A percentile compares a stretch with the other conserved stretches of the same genome.
Conservation (phyloP, 371 early-diverging fungal genomes). For the Apophysomyces elegans region DNA sequence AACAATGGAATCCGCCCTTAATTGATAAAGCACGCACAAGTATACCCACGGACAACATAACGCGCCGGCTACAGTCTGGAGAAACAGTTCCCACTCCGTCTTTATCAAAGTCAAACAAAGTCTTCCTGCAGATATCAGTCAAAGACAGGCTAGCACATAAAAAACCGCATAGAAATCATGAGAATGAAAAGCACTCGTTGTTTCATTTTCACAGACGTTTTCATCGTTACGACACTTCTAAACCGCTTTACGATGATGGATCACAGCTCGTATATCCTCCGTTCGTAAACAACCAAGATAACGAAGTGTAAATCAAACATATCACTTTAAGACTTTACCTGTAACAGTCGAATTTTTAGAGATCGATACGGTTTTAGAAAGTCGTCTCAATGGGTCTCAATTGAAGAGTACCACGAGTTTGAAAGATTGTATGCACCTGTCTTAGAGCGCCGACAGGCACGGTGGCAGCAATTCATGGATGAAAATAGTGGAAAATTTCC, state of each 20-base stretch:
- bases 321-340: background rate
- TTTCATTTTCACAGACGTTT: conserved; percentile 24
- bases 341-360: conserved; percentile 18
- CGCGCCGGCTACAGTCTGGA: background rate
- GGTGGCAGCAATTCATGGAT: conserved; percentile 59
- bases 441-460: conserved; percentile 51
- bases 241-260: conserved; percentile 1
- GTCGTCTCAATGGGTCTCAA: conserved; percentile 54
- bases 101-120: background rate
- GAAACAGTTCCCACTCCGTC: background rate
- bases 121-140: background rate
- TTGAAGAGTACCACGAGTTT: conserved; percentile 52
- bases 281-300: conserved; percentile 16
- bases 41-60: background rate
- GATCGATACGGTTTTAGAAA: conserved; percentile 68
- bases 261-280: conserved; percentile 19
- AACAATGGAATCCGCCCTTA: background rate
- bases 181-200: conserved; percentile 14
- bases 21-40: background rate
- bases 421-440: conserved; percentile 54
- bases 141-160: background rate
- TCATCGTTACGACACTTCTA: conserved; percentile 13
- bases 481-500: conserved; percentile 54
- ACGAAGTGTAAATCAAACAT: conserved; percentile 22
- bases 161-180: background rate